Conservation (phyloP, 140 eudicot species). For the Eryngium alpinum region DNA sequence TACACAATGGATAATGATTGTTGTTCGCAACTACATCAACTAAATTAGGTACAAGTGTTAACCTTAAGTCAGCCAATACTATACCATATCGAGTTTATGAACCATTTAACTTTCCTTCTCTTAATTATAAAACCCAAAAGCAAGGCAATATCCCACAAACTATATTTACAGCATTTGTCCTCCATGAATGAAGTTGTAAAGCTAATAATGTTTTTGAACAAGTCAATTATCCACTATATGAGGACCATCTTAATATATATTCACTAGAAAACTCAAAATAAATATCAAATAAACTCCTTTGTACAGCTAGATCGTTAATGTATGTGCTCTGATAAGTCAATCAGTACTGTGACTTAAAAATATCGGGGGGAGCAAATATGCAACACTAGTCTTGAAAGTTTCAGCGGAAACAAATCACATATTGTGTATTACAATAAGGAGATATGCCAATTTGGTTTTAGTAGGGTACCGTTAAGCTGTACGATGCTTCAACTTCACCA, state of each 20-base stretch:
- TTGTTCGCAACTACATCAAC: not conserved
- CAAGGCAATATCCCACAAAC: not conserved
- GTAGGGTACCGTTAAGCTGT: slow-evolving; percentile 56
- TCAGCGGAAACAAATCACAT: too few species aligned
- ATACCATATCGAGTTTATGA: too few species aligned
- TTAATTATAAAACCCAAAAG: not conserved
- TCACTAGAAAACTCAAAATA: not conserved
- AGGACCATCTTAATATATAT: not conserved
- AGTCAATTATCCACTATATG: not conserved
- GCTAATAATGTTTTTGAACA: not conserved
- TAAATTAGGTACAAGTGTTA: not conserved
- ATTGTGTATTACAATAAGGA: too few species aligned
- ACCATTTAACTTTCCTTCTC: not conserved
- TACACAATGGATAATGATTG: too few species aligned
- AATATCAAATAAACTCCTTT: not conserved
- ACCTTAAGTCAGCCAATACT: not conserved
- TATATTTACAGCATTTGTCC: not conserved
- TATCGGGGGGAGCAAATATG: not conserved
- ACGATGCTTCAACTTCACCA: slow-evolving; percentile 90
- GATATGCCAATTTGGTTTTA: not conserved
- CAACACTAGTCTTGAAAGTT: too few species aligned
- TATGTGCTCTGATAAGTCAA: not conserved
- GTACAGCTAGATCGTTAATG: not conserved
- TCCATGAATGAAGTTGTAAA: not conserved
- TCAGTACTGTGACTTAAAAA: not conserved